phyloP scores from a whole-genome alignment of 176 grass and related monocot species.

The Cenchrus purpureus region DNA sequence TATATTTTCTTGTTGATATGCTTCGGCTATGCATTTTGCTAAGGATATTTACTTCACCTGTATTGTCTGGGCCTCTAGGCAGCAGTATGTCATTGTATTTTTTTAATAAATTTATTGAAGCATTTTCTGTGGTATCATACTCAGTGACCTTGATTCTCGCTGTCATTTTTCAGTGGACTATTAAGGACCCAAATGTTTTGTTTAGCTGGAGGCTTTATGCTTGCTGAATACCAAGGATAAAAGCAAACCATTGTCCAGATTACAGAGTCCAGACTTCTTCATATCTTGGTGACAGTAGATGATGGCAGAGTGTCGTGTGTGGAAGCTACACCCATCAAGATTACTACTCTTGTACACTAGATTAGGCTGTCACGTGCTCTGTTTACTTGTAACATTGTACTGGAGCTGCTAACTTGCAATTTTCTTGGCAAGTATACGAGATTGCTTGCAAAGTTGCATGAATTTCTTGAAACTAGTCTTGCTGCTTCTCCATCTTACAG shows the following conservation, averaged over 20 bases:
- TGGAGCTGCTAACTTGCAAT: not conserved
- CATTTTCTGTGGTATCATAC: not conserved
- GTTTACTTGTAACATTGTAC: conserved; percentile 26
- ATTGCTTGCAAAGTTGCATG: not conserved
- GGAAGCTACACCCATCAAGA: conserved; percentile 18
- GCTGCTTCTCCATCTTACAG: not conserved
- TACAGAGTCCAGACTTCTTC: not conserved
- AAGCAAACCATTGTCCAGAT: not conserved
- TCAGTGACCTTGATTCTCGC: not conserved
- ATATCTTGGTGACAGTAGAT: not conserved
- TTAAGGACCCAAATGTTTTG: not conserved
- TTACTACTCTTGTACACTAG: conserved; percentile 9
- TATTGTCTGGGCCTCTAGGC: not conserved
- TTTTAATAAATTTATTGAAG: not conserved
- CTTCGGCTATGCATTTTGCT: conserved; percentile 2
- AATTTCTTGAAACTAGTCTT: not conserved
- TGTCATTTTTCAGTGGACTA: not conserved
- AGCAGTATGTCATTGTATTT: not conserved
- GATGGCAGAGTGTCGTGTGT: conserved; percentile 8
- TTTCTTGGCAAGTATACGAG: not conserved
- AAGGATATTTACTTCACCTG: not conserved
- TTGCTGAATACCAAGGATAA: not conserved
- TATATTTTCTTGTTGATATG: not conserved
- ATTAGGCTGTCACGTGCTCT: not conserved
- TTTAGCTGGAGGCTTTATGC: not conserved